phyloP scores from a whole-genome alignment of 768 basidiomycete genomes.

The Agrocybe pediades region DNA sequence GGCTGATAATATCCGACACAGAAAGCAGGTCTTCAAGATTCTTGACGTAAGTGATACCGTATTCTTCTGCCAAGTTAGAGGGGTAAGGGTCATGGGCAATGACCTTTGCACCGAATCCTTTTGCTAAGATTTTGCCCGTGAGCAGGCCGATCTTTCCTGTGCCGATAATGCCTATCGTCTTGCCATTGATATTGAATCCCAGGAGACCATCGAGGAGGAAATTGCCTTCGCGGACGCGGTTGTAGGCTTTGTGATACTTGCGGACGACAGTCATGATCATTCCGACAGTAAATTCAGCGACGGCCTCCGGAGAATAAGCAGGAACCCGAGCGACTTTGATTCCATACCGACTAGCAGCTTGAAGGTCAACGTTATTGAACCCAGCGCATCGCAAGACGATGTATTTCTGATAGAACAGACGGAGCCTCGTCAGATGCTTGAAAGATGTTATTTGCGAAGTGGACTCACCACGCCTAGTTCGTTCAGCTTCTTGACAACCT shows the following conservation, averaged over 20 bases:
- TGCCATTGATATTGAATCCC: slow-evolving; percentile 41
- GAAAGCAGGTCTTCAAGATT: slow-evolving; percentile 35
- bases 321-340: slow-evolving; percentile 44
- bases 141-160: slow-evolving; percentile 45
- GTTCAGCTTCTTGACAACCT: slow-evolving; percentile 32
- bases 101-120: slow-evolving; percentile 40
- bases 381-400: slow-evolving; percentile 43
- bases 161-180: slow-evolving; percentile 45
- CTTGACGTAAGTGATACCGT: slow-evolving; percentile 40
- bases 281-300: slow-evolving; percentile 47
- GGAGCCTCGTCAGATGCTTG: not conserved
- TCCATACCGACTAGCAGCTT: slow-evolving; percentile 26
- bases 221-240: slow-evolving; percentile 47
- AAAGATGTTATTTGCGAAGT: not conserved
- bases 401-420: slow-evolving; percentile 32
- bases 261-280: slow-evolving; percentile 47
- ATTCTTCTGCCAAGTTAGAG: slow-evolving; percentile 29
- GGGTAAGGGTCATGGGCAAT: slow-evolving; percentile 44
- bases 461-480: slow-evolving; percentile 35
- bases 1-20: slow-evolving; percentile 40
- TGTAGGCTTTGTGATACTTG: slow-evolving; percentile 48
- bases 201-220: slow-evolving; percentile 46
- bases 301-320: slow-evolving; percentile 44
- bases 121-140: slow-evolving; percentile 41
- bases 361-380: slow-evolving; percentile 44